Percentiles rank a stretch among this genome's conserved stretches.
These are phyloP conservation scores for Diatrype stigma DNA, from an alignment of 2,329 filamentous ascomycete species.

Conservation along the genomic window DNA sequence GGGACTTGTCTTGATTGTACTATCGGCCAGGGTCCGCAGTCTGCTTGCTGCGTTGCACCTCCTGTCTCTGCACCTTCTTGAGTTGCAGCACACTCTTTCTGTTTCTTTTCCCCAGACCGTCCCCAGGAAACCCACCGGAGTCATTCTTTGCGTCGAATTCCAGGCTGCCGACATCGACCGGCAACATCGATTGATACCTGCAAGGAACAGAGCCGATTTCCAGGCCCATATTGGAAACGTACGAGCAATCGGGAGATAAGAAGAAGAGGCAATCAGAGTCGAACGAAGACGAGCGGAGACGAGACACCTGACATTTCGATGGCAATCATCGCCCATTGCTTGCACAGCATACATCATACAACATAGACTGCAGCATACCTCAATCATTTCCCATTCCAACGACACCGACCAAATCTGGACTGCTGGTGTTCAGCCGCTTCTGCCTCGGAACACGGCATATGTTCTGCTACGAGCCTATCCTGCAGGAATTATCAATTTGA, in stretches of 20 bases:
- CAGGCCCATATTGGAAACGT: not conserved
- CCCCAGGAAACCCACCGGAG: not conserved
- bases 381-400: slow-evolving; percentile 15
- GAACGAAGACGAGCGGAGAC: not conserved
- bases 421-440: slow-evolving; percentile 10
- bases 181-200: not conserved
- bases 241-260: not conserved
- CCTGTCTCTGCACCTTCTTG: too few species aligned
- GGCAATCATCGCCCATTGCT: slow-evolving; percentile 6
- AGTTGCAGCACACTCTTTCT: not conserved
- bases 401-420: slow-evolving; percentile 6
- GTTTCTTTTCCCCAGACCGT: not conserved
- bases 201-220: not conserved
- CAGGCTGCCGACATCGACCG: not conserved
- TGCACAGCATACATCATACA: slow-evolving; percentile 8
- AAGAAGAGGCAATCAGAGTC: not conserved
- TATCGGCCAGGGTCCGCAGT: too few species aligned
- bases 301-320: slow-evolving; percentile 5
- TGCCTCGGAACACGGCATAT: slow-evolving; percentile 22
- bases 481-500: slow-evolving; percentile 24
- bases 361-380: too few species aligned
- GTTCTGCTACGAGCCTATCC: slow-evolving; percentile 21
- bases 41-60: too few species aligned
- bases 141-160: not conserved
- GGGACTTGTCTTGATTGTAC: too few species aligned